Base-by-base conservation (phyloP, 768 basidiomycete species). In the Harrya chromipes region DNA sequence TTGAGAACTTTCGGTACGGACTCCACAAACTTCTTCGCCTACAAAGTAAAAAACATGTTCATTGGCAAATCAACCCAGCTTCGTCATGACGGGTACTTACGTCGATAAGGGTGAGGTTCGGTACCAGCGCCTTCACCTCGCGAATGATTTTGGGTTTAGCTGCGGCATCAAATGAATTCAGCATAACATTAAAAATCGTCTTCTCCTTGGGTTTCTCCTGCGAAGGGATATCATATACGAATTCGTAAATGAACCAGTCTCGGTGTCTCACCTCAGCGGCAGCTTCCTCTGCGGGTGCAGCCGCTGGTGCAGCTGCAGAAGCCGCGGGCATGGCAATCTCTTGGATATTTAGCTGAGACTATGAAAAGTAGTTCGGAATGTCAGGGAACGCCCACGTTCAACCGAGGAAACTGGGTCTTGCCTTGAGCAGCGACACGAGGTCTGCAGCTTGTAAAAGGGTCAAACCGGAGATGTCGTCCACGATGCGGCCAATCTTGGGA, bases 1-100 rank as follows among this genome's bases (percentile, higher is more conserved):
- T 97, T 99, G 62, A 99, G 74, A 5, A 86, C 72, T 72, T 97
- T 87, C 20, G 97, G 97, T 57, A 90, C 70, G 16, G 91, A 92
- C 72, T 99, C 97, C 39, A 98, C 97, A 62, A 98, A 95, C 72
- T 97, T 99, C 82, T 99, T 99, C 21, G 97, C 97, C 97, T 99
- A 63, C 23, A 27, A 46, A 33, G 4, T 16, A 20, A 31, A 42
- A 38, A 35, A n/a, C 39, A 41, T 17, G 49, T 34, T 21, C 8
- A 50, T 45, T 23, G 31, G 44, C 35, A 40, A 31, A 49, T 33
- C 26, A 42, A 29, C 45, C 34, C 43, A 21, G 24, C 19, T 2
- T 17, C 14, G 7, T 5, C 10, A 37, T 7, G 35, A 49, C 21
- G 13, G 7, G 42, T 16, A 79, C 92, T 63, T 62, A 97, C 95